Evolutionary conservation across 2,329 filamentous ascomycete genomes (phyloP), one percentile per base, ranked within the genome.

Genomic region (Aspergillus carbonarius): DNA sequence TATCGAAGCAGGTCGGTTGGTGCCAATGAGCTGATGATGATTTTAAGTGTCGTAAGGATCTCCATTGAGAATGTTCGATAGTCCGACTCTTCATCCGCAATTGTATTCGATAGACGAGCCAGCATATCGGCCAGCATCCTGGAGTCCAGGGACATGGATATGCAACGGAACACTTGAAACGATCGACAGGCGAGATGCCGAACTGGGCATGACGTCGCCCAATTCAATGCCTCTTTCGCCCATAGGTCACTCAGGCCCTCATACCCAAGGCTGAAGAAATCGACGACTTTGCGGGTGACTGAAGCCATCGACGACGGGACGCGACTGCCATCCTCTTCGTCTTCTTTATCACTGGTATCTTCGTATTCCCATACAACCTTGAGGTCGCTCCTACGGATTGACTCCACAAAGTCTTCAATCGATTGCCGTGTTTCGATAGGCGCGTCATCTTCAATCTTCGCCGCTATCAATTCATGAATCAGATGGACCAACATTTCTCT

Each of bases 61-160:
- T 99, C 96, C 88, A 98, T 93, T 0, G 95, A 96, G 70, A 99
- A 99, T 0, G 92, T 93, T 69, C 97, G 92, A 55, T 97, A 96
- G 76, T 98, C 93, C 0, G 88, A 85, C 69, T 96, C 92, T 66
- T 97, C 92, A 64, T 98, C 93, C 0, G 96, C 93, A 68, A 99
- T 95, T 0, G 95, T 99, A 73, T 98, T 99, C 1, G 93, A 98
- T 32, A 99, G 81, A 48, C 96, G 85, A 12, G 91, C 93, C 20
- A 99, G 85, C 92, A 99, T 99, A 69, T 99, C 95, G 2, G 92
- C 92, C 15, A 99, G 83, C 93, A 98, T 99, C 58, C 88, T 83
- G 66, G 96, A 92, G 70, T 99, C 93, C 20, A 98, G 79, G 0
- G 90, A 92, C 15, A 91, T 96, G 27, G 96, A 85, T 55, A 98